A percentile compares a stretch with the other conserved stretches of the same genome.
These are phyloP conservation scores for Cladorrhinum sp. DNA, from an alignment of 2,329 filamentous ascomycete genomes.

Conservation along the genomic window DNA sequence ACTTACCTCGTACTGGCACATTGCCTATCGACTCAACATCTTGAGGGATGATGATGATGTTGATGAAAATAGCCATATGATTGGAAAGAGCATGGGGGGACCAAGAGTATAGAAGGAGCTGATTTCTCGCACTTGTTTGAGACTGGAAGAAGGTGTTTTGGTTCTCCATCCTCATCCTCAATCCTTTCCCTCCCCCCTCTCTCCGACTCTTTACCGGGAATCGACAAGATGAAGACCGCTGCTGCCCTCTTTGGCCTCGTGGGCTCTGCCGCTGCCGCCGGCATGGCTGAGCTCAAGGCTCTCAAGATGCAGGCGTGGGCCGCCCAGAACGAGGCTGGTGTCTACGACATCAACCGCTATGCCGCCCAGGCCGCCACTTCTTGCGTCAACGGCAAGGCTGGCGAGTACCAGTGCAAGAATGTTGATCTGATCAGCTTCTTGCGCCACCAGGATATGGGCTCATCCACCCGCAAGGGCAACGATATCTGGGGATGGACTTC, in stretches of 20 bases:
- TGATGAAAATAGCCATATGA: neutral
- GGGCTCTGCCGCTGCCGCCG: constrained; percentile 11
- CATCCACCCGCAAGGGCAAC: constrained; percentile 14
- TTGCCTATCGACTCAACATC: neutral
- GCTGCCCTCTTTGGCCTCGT: constrained; percentile 7
- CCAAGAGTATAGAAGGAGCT: neutral
- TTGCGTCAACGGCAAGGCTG: constrained; percentile 17
- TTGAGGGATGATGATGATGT: neutral
- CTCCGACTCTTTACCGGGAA: no score
- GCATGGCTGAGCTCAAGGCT: constrained; percentile 14
- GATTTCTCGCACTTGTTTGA: neutral
- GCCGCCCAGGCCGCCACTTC: constrained; percentile 5
- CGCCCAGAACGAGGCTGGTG: constrained; percentile 14
- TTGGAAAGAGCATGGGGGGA: neutral
- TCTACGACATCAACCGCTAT: constrained; percentile 17
- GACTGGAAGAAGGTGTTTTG: neutral
- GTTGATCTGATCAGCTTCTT: constrained; percentile 17
- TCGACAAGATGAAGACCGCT: constrained; percentile 11
- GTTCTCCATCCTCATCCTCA: constrained; percentile 5
- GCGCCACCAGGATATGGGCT: constrained; percentile 18
- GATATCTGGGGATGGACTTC: constrained; percentile 44
- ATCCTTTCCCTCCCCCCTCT: neutral
- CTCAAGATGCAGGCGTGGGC: constrained; percentile 16
- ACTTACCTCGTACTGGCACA: neutral
- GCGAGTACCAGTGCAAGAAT: constrained; percentile 18